phyloP scores from a whole-genome alignment of 2,329 filamentous ascomycete species.

The Arthrobotrys iridis region DNA sequence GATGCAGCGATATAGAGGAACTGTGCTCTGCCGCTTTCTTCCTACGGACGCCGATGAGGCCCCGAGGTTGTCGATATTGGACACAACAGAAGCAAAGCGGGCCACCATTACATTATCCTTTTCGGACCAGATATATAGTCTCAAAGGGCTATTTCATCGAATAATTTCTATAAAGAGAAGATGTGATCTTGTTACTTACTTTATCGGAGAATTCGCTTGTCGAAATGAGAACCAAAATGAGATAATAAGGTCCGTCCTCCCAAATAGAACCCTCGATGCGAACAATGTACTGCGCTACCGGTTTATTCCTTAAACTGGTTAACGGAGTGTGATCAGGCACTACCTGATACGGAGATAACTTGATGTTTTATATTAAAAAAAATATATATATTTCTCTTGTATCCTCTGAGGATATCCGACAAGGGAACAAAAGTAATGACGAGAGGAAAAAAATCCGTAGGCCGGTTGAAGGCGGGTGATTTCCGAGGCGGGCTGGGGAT shows the following conservation, averaged over 20 bases:
- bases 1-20: slow-evolving; percentile 2
- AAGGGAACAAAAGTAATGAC: neutral
- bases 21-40: slow-evolving; percentile 16
- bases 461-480: slow-evolving; percentile 42
- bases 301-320: slow-evolving; percentile 31
- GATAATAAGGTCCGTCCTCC: slow-evolving; percentile 1
- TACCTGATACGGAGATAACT: slow-evolving; percentile 26
- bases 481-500: slow-evolving; percentile 48
- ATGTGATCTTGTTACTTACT: slow-evolving; percentile 22
- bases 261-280: slow-evolving; percentile 46
- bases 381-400: too few species aligned
- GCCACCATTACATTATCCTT: too few species aligned
- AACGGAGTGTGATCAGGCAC: slow-evolving; percentile 22
- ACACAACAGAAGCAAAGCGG: neutral
- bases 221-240: slow-evolving; percentile 3
- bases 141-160: neutral
- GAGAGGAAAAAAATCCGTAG: slow-evolving; percentile 34
- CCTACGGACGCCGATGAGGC: neutral
- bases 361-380: slow-evolving; percentile 32
- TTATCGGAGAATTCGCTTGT: slow-evolving; percentile 38
- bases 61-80: too few species aligned
- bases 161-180: neutral
- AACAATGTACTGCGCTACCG: slow-evolving; percentile 40
- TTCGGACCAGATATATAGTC: neutral
- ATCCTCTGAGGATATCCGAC: neutral